Conservation (phyloP, 768 basidiomycete species). For the Boletus tomentosulus region DNA sequence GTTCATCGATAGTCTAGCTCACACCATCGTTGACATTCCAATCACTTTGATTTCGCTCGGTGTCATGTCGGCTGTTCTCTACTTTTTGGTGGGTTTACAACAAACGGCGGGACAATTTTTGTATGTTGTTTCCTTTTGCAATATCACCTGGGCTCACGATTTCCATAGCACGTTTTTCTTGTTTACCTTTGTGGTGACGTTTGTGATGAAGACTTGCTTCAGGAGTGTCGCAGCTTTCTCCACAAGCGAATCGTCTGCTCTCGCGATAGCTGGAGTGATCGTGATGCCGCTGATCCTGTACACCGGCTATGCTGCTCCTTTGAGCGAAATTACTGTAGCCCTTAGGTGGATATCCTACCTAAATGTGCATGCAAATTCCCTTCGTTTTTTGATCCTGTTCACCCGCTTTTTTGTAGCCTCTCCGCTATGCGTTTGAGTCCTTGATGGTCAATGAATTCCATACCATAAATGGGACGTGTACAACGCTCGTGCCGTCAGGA, state of each 20-base stretch:
- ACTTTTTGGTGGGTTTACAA: conserved; percentile 21
- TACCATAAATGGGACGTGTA: conserved; percentile 33
- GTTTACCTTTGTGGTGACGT: conserved; percentile 46
- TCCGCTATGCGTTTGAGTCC: conserved; percentile 23
- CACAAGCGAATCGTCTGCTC: conserved; percentile 47
- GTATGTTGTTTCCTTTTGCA: conserved; percentile 6
- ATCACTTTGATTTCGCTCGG: conserved; percentile 27
- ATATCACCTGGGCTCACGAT: conserved; percentile 30
- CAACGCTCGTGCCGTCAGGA: conserved; percentile 31
- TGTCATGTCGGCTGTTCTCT: conserved; percentile 10
- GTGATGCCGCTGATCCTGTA: conserved; percentile 39
- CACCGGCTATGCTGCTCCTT: conserved; percentile 38
- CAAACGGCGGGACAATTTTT: conserved; percentile 14
- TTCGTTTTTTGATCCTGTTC: conserved; percentile 30
- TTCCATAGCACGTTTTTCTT: conserved; percentile 51
- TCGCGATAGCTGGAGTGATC: conserved; percentile 29
- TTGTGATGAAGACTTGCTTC: conserved; percentile 76
- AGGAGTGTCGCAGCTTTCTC: conserved; percentile 56
- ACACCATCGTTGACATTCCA: conserved; percentile 44
- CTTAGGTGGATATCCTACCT: conserved; percentile 18
- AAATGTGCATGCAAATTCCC: conserved; percentile 32
- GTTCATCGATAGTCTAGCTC: conserved; percentile 42
- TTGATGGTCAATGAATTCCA: conserved; percentile 49
- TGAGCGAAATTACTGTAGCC: conserved; percentile 1
- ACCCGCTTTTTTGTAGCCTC: conserved; percentile 30